Base-by-base conservation (phyloP, 2,329 filamentous ascomycete species). In the Ambrosiella beaveri region DNA sequence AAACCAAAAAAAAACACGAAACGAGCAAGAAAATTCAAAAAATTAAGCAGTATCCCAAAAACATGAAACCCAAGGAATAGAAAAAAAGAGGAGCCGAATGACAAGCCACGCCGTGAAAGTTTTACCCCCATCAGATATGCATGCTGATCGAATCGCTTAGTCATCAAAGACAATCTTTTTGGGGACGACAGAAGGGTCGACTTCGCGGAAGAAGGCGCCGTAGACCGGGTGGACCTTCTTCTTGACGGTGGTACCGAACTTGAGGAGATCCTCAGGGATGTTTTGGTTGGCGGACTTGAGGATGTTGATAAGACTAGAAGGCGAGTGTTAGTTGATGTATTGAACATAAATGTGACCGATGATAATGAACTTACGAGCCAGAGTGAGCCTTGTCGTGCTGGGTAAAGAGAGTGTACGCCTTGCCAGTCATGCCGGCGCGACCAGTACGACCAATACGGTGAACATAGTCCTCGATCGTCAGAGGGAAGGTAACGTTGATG, bases 171-270 rank as follows among this genome's bases (percentile, higher is more conserved):
- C 90, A 68, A 96, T 95, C 76, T 95, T 96, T 59, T 85, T 93
- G 36, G 87, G 84, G 70, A 86, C 84, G 72, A 91, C 85, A 68
- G 79, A 87, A 69, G 84, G 84, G 65, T 88, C 86, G 7, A 87
- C 82, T 65, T 96, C 88, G 72, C 93, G 95, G 77, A 86, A 95
- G 69, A 97, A 97, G 38, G 89, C 88, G 59, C 93, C 93, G 68
- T 97, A 98, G 53, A 87, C 86, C 66, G 89, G 86, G 73, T 98
- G 93, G 54, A 83, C 80, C 88, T 97, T 97, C 81, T 95, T 96
- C 81, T 97, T 98, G 56, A 98, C 93, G 0, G 91, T 97, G 19
- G 89, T 95, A 65, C 93, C 93, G 65, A 96, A 98, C 73, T 95
- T 96, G 69, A 97, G 76, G 41, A 98, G 74, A 35, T 88, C 86